These are phyloP conservation scores for Talaromyces rugulosus DNA, from an alignment of 2,329 filamentous ascomycete genomes.

Conservation along the genomic window DNA sequence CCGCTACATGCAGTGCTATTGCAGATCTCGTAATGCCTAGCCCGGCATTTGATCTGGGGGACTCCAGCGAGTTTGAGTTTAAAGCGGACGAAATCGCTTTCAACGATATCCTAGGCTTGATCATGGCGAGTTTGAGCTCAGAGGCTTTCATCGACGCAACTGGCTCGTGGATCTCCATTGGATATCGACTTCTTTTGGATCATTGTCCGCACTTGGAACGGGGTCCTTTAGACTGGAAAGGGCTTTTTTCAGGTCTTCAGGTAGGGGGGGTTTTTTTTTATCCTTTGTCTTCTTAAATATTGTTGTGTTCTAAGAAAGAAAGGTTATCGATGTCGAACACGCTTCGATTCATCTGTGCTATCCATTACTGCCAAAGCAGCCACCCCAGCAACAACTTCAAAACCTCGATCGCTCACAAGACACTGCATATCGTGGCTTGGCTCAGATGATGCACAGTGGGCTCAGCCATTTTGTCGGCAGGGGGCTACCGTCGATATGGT, in stretches of 20 bases:
- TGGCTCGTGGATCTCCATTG: slow-evolving; percentile 27
- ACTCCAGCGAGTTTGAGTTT: neutral
- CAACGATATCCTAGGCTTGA: slow-evolving; percentile 24
- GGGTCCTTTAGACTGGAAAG: slow-evolving; percentile 20
- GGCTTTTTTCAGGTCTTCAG: slow-evolving; percentile 24
- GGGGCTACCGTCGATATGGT: slow-evolving; percentile 26
- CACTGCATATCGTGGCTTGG: slow-evolving; percentile 23
- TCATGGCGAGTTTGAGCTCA: slow-evolving; percentile 28
- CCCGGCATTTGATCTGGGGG: neutral
- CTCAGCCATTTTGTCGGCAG: slow-evolving; percentile 27
- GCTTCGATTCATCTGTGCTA: slow-evolving; percentile 29
- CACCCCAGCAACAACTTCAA: slow-evolving; percentile 18
- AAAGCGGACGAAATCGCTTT: slow-evolving; percentile 16
- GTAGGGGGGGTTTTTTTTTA: slow-evolving; percentile 10
- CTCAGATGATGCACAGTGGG: slow-evolving; percentile 28
- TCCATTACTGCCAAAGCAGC: slow-evolving; percentile 23
- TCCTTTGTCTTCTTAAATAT: neutral
- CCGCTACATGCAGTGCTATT: slow-evolving; percentile 22
- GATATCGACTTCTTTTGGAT: slow-evolving; percentile 25
- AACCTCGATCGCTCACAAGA: slow-evolving; percentile 18
- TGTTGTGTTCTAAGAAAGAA: slow-evolving; percentile 15
- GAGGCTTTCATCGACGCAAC: slow-evolving; percentile 25
- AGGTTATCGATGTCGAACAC: slow-evolving; percentile 24
- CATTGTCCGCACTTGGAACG: slow-evolving; percentile 17
- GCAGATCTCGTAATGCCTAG: slow-evolving; percentile 20